These are phyloP conservation scores for Cladosporium austrohemisphaericum DNA, from an alignment of 2,329 filamentous ascomycete genomes.

Conservation along the genomic window DNA sequence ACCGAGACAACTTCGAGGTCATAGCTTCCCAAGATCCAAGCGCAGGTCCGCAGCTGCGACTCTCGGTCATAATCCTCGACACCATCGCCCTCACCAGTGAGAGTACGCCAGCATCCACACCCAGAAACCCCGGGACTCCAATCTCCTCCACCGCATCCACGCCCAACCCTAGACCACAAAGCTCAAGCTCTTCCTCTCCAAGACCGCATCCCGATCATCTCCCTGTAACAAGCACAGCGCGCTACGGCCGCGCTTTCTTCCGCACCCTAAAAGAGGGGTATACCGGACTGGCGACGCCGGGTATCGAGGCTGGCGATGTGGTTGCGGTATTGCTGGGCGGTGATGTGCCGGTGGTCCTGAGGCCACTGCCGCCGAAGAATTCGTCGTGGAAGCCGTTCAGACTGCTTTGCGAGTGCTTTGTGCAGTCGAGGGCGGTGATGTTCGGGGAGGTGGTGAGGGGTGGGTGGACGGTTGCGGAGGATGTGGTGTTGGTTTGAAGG, in stretches of 20 bases:
- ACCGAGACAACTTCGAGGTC: slow-evolving; percentile 26
- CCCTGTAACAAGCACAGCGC: slow-evolving; percentile 1
- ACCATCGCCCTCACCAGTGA: slow-evolving; percentile 21
- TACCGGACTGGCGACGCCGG: slow-evolving; percentile 26
- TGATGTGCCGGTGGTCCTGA: slow-evolving; percentile 30
- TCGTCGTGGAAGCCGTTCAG: slow-evolving; percentile 20
- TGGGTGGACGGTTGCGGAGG: slow-evolving; percentile 22
- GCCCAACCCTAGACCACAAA: background rate
- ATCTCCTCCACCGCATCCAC: background rate
- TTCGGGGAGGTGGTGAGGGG: slow-evolving; percentile 22
- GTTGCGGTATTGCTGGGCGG: slow-evolving; percentile 27
- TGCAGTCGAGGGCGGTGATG: slow-evolving; percentile 26
- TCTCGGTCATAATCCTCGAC: slow-evolving; percentile 28
- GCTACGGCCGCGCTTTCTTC: slow-evolving; percentile 29
- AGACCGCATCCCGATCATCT: background rate
- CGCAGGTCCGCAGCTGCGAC: slow-evolving; percentile 19
- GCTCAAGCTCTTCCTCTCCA: background rate
- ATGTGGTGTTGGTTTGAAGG: slow-evolving; percentile 27
- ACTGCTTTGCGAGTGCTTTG: slow-evolving; percentile 30
- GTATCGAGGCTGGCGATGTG: slow-evolving; percentile 23
- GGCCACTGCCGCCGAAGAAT: slow-evolving; percentile 16
- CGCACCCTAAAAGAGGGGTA: slow-evolving; percentile 22
- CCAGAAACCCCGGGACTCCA: background rate
- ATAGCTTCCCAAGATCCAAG: slow-evolving; percentile 16
- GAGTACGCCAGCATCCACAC: slow-evolving; percentile 25